Conservation (phyloP, 2,329 filamentous ascomycete genomes). For the Mycocentrospora acerina region DNA sequence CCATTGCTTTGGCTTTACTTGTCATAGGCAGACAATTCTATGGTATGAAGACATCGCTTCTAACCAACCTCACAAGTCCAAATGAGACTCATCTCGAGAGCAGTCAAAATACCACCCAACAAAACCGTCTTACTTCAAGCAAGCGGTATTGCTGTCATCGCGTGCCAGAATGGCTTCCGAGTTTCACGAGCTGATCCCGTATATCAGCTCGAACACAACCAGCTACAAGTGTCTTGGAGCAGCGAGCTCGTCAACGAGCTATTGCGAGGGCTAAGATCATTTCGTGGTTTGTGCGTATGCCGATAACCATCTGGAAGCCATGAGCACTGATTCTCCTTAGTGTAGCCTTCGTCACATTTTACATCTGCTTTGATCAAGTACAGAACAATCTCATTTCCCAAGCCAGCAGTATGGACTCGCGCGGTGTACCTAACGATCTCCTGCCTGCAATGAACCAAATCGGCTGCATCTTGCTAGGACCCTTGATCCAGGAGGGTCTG, state of each 20-base stretch:
- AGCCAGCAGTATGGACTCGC: constrained; percentile 28
- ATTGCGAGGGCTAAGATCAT: no score
- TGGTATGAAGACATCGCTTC: no score
- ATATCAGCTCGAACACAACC: constrained; percentile 8
- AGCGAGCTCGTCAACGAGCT: constrained; percentile 24
- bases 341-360: constrained; percentile 29
- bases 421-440: constrained; percentile 34
- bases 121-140: constrained; percentile 17
- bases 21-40: no score
- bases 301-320: no score
- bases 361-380: constrained; percentile 29
- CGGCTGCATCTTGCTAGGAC: constrained; percentile 23
- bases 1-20: no score
- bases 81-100: no score
- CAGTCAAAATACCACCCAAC: constrained; percentile 12
- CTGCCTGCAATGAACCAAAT: constrained; percentile 19
- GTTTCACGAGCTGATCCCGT: constrained; percentile 11
- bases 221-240: constrained; percentile 14
- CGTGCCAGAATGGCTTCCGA: constrained; percentile 14
- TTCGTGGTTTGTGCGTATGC: no score
- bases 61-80: no score
- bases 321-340: no score
- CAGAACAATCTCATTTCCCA: constrained; percentile 33
- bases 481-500: constrained; percentile 25
- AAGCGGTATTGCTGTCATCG: constrained; percentile 3